phyloP scores from a whole-genome alignment of 2,329 filamentous ascomycete genomes.

The Beauveria medogensis region DNA sequence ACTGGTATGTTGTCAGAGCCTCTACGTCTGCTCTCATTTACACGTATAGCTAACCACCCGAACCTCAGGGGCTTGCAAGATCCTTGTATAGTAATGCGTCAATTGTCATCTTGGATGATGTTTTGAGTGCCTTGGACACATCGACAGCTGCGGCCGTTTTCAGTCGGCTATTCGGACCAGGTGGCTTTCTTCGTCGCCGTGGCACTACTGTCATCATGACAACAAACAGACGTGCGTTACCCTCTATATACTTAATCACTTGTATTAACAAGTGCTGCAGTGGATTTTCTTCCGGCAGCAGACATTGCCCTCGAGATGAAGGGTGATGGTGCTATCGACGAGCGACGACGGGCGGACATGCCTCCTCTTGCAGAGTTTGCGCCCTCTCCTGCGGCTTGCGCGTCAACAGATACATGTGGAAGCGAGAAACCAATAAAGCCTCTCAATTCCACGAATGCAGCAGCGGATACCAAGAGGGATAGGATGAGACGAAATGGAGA shows the following conservation, averaged over 20 bases:
- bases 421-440: too few species aligned
- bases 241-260: too few species aligned
- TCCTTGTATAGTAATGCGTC: slow-evolving; percentile 33
- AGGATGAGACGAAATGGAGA: background rate
- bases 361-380: too few species aligned
- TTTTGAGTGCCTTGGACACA: slow-evolving; percentile 36
- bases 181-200: slow-evolving; percentile 30
- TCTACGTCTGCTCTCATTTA: background rate
- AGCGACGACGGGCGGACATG: background rate
- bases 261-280: background rate
- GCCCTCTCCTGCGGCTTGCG: too few species aligned
- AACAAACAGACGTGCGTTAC: background rate
- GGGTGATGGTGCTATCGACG: background rate
- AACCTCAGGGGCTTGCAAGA: slow-evolving; percentile 33
- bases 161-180: slow-evolving; percentile 28
- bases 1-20: slow-evolving; percentile 22
- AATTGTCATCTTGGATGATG: slow-evolving; percentile 38
- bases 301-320: background rate
- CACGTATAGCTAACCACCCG: background rate
- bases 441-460: background rate
- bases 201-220: background rate
- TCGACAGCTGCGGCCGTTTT: slow-evolving; percentile 35
- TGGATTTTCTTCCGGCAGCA: background rate
- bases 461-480: background rate
- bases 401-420: too few species aligned